Evolutionary conservation across 345 rosid genomes (phyloP).

Genomic region (Combretum micranthum): DNA sequence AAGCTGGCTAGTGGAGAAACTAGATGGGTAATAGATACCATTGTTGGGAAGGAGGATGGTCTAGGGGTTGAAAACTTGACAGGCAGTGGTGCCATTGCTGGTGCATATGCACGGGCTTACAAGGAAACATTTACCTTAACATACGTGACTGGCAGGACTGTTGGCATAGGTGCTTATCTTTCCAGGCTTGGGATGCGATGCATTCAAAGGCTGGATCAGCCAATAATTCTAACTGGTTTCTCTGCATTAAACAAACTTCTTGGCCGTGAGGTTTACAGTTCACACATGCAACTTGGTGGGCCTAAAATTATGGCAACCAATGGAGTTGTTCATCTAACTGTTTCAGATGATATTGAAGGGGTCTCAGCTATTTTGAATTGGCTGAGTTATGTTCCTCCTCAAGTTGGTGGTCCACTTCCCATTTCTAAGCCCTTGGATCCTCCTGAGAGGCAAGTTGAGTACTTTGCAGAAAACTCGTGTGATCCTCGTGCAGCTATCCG

Average conservation of each 20-base stretch:
- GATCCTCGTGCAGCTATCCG: conserved; percentile 97
- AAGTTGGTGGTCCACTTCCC: conserved; percentile 78
- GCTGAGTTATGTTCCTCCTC: conserved; percentile 86
- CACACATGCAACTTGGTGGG: conserved; percentile 99
- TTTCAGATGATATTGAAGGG: conserved; percentile 97
- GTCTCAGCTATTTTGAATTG: conserved; percentile 85
- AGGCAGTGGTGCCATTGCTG: conserved; percentile 97
- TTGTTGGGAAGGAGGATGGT: conserved; percentile 96
- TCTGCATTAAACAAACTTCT: conserved; percentile 97
- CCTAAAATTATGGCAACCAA: conserved; percentile 99
- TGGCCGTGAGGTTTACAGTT: conserved; percentile 98
- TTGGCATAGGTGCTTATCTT: conserved; percentile 98
- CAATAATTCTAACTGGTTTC: conserved; percentile 95
- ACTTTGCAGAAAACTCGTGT: conserved; percentile 80
- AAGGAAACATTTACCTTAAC: conserved; percentile 92
- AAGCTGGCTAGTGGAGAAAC: conserved; percentile 68
- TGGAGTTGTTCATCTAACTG: conserved; percentile 97
- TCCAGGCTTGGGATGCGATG: conserved; percentile 98
- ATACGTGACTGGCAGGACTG: conserved; percentile 92
- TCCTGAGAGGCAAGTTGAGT: conserved; percentile 84
- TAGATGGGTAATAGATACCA: conserved; percentile 92
- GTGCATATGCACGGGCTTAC: conserved; percentile 98
- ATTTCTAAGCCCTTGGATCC: conserved; percentile 55
- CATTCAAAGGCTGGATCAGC: conserved; percentile 98
- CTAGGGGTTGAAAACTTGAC: conserved; percentile 92